Percentiles rank a stretch among this genome's conserved stretches.
Conservation (phyloP, 2,329 filamentous ascomycete genomes). For the Phyllosticta citriasiana region DNA sequence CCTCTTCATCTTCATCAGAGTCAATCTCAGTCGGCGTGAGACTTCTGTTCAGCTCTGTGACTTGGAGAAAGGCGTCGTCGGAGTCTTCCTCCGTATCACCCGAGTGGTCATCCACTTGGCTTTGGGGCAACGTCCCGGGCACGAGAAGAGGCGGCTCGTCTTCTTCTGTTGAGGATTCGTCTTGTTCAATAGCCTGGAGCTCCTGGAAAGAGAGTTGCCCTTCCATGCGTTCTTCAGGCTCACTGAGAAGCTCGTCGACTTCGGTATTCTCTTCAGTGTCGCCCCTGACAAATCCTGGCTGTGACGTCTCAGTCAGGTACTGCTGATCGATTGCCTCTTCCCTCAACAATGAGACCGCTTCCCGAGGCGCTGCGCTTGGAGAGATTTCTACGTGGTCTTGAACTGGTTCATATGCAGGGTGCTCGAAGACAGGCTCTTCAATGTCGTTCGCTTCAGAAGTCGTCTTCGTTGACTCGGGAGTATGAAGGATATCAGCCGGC, state of each 20-base stretch:
- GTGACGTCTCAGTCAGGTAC: neutral
- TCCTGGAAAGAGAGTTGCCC: neutral
- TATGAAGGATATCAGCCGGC: neutral
- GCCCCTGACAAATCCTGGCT: conserved; percentile 11
- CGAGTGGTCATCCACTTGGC: neutral
- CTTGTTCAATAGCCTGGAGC: neutral
- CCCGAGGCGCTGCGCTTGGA: neutral
- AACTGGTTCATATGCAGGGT: neutral
- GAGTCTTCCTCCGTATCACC: conserved; percentile 1
- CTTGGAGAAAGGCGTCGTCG: neutral
- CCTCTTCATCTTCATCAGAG: neutral
- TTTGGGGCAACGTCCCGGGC: neutral
- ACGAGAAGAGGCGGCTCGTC: neutral
- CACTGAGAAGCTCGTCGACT: conserved; percentile 10
- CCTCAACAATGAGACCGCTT: neutral
- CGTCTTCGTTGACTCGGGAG: neutral
- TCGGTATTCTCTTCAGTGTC: conserved; percentile 23
- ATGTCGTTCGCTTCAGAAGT: neutral
- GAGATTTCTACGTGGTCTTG: neutral
- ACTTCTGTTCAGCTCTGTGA: neutral
- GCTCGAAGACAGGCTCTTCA: neutral
- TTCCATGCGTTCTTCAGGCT: neutral
- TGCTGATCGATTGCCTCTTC: conserved; percentile 5
- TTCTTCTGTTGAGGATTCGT: neutral
- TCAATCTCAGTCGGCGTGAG: neutral